Evolutionary conservation across 306 rosid genomes (phyloP), one percentile per base, ranked within the genome.

Genomic region (Luffa acutangula): DNA sequence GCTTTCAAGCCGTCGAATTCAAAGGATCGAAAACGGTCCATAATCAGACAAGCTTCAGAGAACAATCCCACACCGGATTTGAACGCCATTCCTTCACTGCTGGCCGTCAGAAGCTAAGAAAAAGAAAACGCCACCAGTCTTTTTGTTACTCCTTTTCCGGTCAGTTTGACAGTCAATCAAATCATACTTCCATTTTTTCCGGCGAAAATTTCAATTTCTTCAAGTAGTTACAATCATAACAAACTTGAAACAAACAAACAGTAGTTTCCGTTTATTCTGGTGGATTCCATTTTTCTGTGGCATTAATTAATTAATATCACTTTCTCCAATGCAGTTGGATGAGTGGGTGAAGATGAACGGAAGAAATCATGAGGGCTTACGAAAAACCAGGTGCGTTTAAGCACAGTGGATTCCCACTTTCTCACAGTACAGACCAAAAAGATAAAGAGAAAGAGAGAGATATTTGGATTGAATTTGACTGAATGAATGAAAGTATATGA

Each of bases 1-100:
- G 97, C 97, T 63, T 94, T 94, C 71, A 80, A 82, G 45, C 93
- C 89, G 78, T 86, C 89, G 4, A 58, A 25, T 52, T 77, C 70
- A 8, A 91, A 87, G 60, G 88, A 87, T 25, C 86, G 83, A 45
- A 83, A 82, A 66, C 87, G 64, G 82, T 72, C 80, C 56, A 87
- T 89, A 14, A 82, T 58, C 70, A 46, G 77, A 46, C 77, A 72
- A 72, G 77, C 77, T 25, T 25, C 77, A 72, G 77, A 72, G 31
- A 46, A 49, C 77, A 72, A 72, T 9, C 77, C 77, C 37, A 2
- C 42, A 2, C 80, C 80, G 31, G 51, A 77, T 42, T 77, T 77
- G 54, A 20, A 39, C 48, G 57, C 80, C 20, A 77, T 77, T 77
- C 80, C 69, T n/a, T 77, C 80, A 77, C 13, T 77, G 56, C 42